Evolutionary conservation across 768 basidiomycete genomes (phyloP), one percentile per base, ranked within the genome.

Genomic region (Mycena latifolia): DNA sequence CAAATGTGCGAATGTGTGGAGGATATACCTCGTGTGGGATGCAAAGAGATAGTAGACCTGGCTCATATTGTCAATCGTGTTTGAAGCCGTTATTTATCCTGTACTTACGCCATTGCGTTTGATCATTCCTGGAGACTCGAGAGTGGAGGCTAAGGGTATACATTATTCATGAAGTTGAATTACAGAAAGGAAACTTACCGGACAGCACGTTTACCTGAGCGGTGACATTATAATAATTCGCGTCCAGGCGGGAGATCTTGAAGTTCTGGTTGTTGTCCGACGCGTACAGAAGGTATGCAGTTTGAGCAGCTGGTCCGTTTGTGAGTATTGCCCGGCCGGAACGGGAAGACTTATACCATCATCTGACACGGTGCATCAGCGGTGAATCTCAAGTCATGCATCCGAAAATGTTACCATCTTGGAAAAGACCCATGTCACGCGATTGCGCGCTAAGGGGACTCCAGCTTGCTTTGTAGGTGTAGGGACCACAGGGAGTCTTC

Each of bases 181-280:
- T n/a, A n/a, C n/a, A 50, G 10, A 14, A 60, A 43, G 15, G 22
- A 15, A 43, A 69, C 80, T 11, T 53, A 85, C 86, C 84, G 59
- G 78, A 72, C 50, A 88, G 72, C 8, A 81, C 80, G 58, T 81
- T 82, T 4, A 81, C 81, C 59, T 84, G 80, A 14, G 83, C 75
- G 0, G 80, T 78, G 20, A 90, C 85, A 62, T 85, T 86, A 70
- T 88, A 86, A 66, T 88, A 90, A 71, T 88, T 83, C n/a, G 81
- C 65, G 66, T 88, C 86, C 58, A 89, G 75, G 54, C 75, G 76
- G 15, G 88, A 81, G 25, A 90, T 88, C 80, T 90, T 90, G 82
- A 89, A 89, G 72, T 89, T 86, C 75, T 88, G 86, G 73, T 90
- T 90, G 75, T 87, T 87, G 75, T 90, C 88, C 7, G 87, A 88